A percentile compares a stretch with the other conserved stretches of the same genome.
These are phyloP conservation scores for Hippophae gyantsensis DNA, from an alignment of 306 rosid species.

Conservation along the genomic window DNA sequence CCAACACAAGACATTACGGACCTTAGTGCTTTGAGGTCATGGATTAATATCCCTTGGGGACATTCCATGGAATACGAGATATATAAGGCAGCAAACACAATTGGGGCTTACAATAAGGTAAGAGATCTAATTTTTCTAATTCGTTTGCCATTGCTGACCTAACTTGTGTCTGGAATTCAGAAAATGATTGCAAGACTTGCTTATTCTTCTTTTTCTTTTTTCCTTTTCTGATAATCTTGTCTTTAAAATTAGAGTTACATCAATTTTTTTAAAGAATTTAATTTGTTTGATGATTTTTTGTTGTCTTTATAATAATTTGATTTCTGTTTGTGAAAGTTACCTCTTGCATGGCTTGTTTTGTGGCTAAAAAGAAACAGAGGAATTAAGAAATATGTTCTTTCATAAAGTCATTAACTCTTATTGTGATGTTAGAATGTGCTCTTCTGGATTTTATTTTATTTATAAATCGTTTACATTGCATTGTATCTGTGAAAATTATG, in stretches of 20 bases:
- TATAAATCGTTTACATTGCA: not conserved
- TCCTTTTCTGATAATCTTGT: slow-evolving; percentile 2
- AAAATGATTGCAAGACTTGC: not conserved
- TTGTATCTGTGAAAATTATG: slow-evolving; percentile 19
- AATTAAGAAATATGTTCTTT: slow-evolving; percentile 2
- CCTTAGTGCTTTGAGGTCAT: slow-evolving; percentile 84
- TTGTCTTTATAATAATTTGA: not conserved
- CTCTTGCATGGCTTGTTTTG: not conserved
- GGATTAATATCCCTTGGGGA: slow-evolving; percentile 96
- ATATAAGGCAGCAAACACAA: slow-evolving; percentile 73
- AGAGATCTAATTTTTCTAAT: not conserved
- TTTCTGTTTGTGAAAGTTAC: not conserved
- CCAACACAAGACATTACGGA: slow-evolving; percentile 86
- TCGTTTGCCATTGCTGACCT: too few species aligned
- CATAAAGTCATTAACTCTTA: not conserved
- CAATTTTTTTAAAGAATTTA: not conserved
- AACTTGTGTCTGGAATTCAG: too few species aligned
- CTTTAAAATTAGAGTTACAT: not conserved
- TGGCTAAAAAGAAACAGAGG: not conserved
- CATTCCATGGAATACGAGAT: slow-evolving; percentile 91
- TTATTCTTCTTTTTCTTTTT: too few species aligned
- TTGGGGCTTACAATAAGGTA: slow-evolving; percentile 63
- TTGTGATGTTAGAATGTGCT: not conserved
- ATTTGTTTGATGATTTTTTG: not conserved
- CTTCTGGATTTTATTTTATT: not conserved